Evolutionary conservation across 768 basidiomycete species (phyloP), one percentile per base, ranked within the genome.

Genomic region (Mycena latifolia): DNA sequence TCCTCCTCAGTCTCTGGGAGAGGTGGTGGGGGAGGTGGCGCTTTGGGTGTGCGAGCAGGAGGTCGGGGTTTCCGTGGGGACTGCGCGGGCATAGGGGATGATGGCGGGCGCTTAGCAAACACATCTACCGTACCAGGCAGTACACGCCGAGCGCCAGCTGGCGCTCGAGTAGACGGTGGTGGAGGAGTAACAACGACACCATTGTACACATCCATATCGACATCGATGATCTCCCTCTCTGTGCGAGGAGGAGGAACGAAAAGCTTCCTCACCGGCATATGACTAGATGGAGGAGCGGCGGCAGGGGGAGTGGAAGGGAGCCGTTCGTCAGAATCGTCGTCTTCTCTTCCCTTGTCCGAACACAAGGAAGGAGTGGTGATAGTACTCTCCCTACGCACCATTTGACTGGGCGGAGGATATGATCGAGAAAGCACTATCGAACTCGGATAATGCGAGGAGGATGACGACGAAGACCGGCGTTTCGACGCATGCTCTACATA

Each of bases 281-380:
- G 28, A 46, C 28, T 46, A 15, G 51, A n/a, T n/a, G 64, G 37
- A 53, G 22, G 17, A 25, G 47, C 22, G 31, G 60, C n/a, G 28
- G 63, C 63, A 25, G 78, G 85, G 46, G 89, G 89, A 2, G 89
- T 89, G 8, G 85, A 85, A 1, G 84, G 85, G 5, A 81, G 82
- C 7, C 77, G 75, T 51, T 88, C 88, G 41, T 87, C 85, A 6
- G 81, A 80, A 55, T 81, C 79, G 35, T 85, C 85, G 33, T 86
- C 82, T 18, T 84, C 84, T 54, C 78, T 77, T 41, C 89, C 90
- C 62, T 91, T 89, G 72, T 93, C 92, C 4, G 92, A 93, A 71
- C 87, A 90, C 18, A 93, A 79, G 0, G 91, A 92, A 0, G 92
- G 92, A 22, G 45, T 46, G 0, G 92, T 93, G 9, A 85, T 73